These are phyloP conservation scores for Trichophaea hybrida DNA, from an alignment of 2,329 filamentous ascomycete species.

Conservation along the genomic window DNA sequence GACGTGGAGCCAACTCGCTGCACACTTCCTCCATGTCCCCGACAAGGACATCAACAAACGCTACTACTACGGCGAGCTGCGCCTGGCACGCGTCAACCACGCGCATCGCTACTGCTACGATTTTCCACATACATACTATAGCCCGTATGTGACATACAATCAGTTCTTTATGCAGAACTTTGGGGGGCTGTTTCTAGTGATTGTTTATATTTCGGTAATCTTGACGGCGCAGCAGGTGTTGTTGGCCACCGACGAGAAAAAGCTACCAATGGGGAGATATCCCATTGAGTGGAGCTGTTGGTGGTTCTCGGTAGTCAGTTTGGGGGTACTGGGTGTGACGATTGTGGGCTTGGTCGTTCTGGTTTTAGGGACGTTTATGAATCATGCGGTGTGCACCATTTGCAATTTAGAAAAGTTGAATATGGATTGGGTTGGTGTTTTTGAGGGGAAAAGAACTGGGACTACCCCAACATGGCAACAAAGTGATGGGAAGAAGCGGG, in stretches of 20 bases:
- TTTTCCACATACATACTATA: conserved; percentile 22
- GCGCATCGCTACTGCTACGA: conserved; percentile 23
- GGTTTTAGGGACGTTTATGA: background rate
- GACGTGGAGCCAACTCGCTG: conserved; percentile 31
- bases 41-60: conserved; percentile 30
- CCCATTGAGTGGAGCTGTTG: conserved; percentile 19
- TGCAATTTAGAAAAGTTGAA: background rate
- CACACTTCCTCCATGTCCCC: conserved; percentile 9
- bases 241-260: conserved; percentile 29
- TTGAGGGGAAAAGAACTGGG: too few species aligned
- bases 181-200: conserved; percentile 31
- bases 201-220: conserved; percentile 35
- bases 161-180: conserved; percentile 36
- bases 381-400: background rate
- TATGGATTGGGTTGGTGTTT: background rate
- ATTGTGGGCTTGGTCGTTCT: background rate
- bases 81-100: conserved; percentile 35
- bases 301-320: conserved; percentile 19
- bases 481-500: too few species aligned
- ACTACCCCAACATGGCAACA: too few species aligned
- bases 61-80: conserved; percentile 35
- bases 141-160: conserved; percentile 29
- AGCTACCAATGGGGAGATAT: background rate
- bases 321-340: background rate
- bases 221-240: conserved; percentile 40